Evolutionary conservation across 2,329 filamentous ascomycete species (phyloP).

Genomic region (Knufia fluminis): DNA sequence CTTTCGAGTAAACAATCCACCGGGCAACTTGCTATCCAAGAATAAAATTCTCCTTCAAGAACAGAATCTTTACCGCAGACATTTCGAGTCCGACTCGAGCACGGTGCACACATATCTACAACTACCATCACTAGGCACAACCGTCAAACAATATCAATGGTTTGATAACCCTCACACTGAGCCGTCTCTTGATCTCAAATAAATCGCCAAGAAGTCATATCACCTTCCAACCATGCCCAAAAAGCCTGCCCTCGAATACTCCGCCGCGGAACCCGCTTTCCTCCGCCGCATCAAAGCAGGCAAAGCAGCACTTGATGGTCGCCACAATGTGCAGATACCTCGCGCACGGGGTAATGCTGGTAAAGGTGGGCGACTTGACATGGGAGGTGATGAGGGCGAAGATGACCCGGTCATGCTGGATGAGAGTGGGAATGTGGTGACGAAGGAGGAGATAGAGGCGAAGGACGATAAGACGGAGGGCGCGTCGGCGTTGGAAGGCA

Average conservation of each 20-base stretch:
- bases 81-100: too few species aligned
- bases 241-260: slow-evolving; percentile 17
- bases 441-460: slow-evolving; percentile 19
- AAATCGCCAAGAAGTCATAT: too few species aligned
- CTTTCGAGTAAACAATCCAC: too few species aligned
- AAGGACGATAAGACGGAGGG: slow-evolving; percentile 11
- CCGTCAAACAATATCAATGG: too few species aligned
- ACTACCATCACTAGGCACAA: too few species aligned
- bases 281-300: slow-evolving; percentile 20
- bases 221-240: slow-evolving; percentile 1
- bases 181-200: too few species aligned
- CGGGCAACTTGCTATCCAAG: too few species aligned
- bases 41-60: too few species aligned
- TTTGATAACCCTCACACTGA: too few species aligned
- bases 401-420: slow-evolving; percentile 23
- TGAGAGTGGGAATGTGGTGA: slow-evolving; percentile 19
- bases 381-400: slow-evolving; percentile 21
- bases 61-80: too few species aligned
- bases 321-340: slow-evolving; percentile 21
- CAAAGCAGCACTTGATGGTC: slow-evolving; percentile 16
- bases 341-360: slow-evolving; percentile 12
- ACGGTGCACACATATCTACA: too few species aligned
- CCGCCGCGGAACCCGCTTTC: slow-evolving; percentile 22
- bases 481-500: not conserved
- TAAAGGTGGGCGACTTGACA: slow-evolving; percentile 20